phyloP scores from a whole-genome alignment of 2,329 filamentous ascomycete genomes.

The Trichophyton simii region DNA sequence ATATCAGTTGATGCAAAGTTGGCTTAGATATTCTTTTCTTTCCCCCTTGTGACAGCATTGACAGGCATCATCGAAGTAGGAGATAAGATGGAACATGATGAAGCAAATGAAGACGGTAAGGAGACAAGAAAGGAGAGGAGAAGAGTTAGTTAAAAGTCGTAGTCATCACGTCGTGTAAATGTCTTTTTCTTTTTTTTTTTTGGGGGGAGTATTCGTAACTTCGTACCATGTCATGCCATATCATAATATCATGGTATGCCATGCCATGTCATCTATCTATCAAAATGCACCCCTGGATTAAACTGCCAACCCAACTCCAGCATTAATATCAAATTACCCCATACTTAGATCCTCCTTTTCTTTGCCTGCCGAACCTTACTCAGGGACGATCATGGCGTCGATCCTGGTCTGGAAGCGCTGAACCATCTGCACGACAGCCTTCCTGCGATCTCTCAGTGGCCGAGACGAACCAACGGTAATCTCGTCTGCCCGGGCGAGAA shows the following conservation, averaged over 20 bases:
- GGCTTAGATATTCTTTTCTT: too few relatives aligned
- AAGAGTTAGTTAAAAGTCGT: background rate
- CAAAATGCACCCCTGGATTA: background rate
- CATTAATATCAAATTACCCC: background rate
- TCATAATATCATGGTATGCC: background rate
- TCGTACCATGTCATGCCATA: slow-evolving; percentile 1
- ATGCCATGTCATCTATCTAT: background rate
- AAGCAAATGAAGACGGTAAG: background rate
- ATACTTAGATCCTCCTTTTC: too few relatives aligned
- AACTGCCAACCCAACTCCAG: background rate
- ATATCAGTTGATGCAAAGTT: too few relatives aligned
- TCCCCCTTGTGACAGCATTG: background rate
- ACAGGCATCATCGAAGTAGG: background rate
- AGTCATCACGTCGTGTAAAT: background rate
- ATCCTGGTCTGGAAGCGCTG: background rate
- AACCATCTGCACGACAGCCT: background rate
- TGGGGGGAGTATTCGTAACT: background rate
- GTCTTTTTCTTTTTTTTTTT: background rate
- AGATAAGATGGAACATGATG: background rate
- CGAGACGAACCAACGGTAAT: background rate
- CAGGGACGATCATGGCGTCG: background rate
- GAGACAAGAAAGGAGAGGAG: background rate
- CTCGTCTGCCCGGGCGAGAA: background rate
- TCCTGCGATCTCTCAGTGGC: background rate
- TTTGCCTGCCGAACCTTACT: background rate